A percentile compares a stretch with the other conserved stretches of the same genome.
Conservation (phyloP, 73 alveolate genomes). For the Effrenium voratum region DNA sequence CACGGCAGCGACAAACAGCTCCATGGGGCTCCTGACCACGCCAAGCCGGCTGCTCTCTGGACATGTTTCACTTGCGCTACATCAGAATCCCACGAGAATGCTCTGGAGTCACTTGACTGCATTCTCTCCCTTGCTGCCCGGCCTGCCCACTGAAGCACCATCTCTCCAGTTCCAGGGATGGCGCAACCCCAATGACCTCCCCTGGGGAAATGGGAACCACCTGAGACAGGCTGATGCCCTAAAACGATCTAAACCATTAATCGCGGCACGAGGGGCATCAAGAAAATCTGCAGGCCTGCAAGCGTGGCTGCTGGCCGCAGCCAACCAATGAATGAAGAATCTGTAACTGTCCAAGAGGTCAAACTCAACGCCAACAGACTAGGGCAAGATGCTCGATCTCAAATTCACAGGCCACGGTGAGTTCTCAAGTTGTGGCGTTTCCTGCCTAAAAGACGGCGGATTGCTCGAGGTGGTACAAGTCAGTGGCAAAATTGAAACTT, state of each 20-base stretch:
- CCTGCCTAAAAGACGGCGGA: constrained; percentile 62
- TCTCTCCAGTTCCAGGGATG: constrained; percentile 33
- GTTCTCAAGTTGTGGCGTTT: not conserved
- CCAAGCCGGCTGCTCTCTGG: too few species aligned
- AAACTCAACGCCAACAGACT: not conserved
- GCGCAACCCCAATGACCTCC: constrained; percentile 30
- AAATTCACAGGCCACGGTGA: not conserved
- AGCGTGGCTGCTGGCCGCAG: not conserved
- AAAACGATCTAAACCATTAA: not conserved
- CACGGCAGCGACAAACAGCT: not conserved
- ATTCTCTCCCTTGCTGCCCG: too few species aligned
- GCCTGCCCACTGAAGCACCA: constrained; percentile 65
- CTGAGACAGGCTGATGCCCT: not conserved
- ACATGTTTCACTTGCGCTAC: not conserved
- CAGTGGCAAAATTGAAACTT: constrained; percentile 25
- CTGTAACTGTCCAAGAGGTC: not conserved
- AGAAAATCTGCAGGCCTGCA: constrained; percentile 80
- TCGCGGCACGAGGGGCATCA: constrained; percentile 28
- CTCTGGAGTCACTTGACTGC: not conserved
- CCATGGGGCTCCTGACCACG: too few species aligned
- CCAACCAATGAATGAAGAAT: not conserved
- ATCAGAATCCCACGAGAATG: too few species aligned
- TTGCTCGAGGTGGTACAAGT: too few species aligned
- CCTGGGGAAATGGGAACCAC: constrained; percentile 56
- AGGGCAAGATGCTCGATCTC: not conserved